Evolutionary conservation across 352 stramenopile genomes (phyloP).

Genomic region (Phytophthora sojae): DNA sequence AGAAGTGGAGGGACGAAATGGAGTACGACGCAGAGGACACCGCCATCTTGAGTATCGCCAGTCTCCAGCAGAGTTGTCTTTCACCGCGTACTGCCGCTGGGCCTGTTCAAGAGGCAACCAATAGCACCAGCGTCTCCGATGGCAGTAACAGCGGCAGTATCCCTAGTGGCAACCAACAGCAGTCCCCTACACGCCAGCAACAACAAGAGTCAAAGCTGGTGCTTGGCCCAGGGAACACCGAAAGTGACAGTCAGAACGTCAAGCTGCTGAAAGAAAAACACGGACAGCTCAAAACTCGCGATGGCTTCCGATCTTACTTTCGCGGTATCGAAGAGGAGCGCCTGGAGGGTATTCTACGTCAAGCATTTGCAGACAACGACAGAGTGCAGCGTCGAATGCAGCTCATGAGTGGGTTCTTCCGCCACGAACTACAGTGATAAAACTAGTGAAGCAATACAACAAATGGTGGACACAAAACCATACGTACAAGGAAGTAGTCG

Average conservation of each 20-base stretch:
- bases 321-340: slow-evolving; percentile 59
- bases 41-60: slow-evolving; percentile 23
- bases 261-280: slow-evolving; percentile 63
- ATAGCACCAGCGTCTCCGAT: background rate
- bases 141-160: background rate
- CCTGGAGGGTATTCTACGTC: slow-evolving; percentile 55
- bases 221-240: slow-evolving; percentile 51
- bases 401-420: slow-evolving; percentile 72
- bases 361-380: slow-evolving; percentile 58
- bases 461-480: slow-evolving; percentile 5
- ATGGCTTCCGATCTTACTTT: slow-evolving; percentile 78
- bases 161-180: slow-evolving; percentile 23
- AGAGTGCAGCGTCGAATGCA: slow-evolving; percentile 72
- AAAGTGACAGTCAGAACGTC: slow-evolving; percentile 57
- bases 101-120: background rate
- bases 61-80: slow-evolving; percentile 40
- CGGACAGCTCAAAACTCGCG: slow-evolving; percentile 72
- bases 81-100: slow-evolving; percentile 17
- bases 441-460: slow-evolving; percentile 18
- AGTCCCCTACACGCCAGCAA: slow-evolving; percentile 22
- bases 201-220: slow-evolving; percentile 4
- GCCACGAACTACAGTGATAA: slow-evolving; percentile 29
- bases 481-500: slow-evolving; percentile 6
- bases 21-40: slow-evolving; percentile 47
- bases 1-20: slow-evolving; percentile 78